phyloP scores from a whole-genome alignment of 2,329 filamentous ascomycete genomes.

The Elsinoe necatrix region DNA sequence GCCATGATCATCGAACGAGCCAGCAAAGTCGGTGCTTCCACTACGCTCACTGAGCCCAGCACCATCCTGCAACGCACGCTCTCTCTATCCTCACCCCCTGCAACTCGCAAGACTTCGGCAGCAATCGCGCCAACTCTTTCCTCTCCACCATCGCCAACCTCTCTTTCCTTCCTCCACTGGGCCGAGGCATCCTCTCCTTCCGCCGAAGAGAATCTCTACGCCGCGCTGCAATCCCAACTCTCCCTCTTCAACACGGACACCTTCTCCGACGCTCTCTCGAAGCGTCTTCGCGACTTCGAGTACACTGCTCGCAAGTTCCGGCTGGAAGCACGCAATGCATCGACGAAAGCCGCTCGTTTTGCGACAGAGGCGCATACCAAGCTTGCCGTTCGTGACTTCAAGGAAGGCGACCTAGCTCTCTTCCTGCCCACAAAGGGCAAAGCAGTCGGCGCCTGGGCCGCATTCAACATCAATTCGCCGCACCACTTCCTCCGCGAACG shows the following conservation, averaged over 20 bases:
- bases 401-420: conserved; percentile 87
- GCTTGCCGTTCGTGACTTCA: conserved; percentile 92
- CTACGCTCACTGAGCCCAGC: conserved; percentile 34
- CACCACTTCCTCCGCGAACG: conserved; percentile 96
- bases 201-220: conserved; percentile 64
- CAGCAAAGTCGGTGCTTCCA: conserved; percentile 46
- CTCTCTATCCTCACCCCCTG: conserved; percentile 51
- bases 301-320: conserved; percentile 89
- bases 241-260: conserved; percentile 74
- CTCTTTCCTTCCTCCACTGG: conserved; percentile 75
- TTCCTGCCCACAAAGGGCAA: conserved; percentile 94
- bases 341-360: conserved; percentile 72
- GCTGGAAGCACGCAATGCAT: conserved; percentile 71
- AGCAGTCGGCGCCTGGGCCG: conserved; percentile 89
- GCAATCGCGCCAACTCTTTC: conserved; percentile 13
- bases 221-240: conserved; percentile 63
- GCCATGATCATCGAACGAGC: conserved; percentile 67
- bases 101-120: conserved; percentile 44
- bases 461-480: conserved; percentile 94
- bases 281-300: conserved; percentile 87
- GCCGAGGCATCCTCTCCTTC: conserved; percentile 59
- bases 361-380: conserved; percentile 89
- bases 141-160: conserved; percentile 26
- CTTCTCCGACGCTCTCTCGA: conserved; percentile 77
- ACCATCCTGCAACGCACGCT: conserved; percentile 44